Base-by-base conservation (phyloP, 2,329 filamentous ascomycete genomes). In the Hymenoscyphus fraxineus region DNA sequence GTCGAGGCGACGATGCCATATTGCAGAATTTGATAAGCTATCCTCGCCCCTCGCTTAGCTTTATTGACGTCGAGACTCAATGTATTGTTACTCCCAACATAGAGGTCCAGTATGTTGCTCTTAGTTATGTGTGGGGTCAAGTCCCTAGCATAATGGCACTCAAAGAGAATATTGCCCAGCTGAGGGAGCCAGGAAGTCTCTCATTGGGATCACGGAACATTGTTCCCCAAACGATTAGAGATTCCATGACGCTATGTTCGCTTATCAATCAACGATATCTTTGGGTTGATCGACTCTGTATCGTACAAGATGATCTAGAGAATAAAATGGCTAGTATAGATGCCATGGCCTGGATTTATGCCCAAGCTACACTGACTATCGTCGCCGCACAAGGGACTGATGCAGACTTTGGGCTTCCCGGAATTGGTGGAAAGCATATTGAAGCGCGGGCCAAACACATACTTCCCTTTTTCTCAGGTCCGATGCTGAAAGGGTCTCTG, bases 271-370 rank as follows among this genome's bases (percentile, higher is more conserved):
- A 57, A 57, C 27, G 55, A 32, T 57, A 57, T 27, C 55, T 57
- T 15, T 57, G 55, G 55, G 55, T 57, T 57, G 55, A 57, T 27
- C 55, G 32, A 35, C 55, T 57, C 31, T 57, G 55, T 22, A 57
- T 57, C 27, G 27, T 32, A 5, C 55, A 57, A 38, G 55, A 57
- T 27, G 32, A 38, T 27, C 16, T 57, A 2, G 27, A 32, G 55
- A 16, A 57, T 38, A 57, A 38, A 19, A 57, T 35, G 55, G 15
- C 16, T 4, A 57, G 32, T 7, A 57, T 57, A 32, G 32, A 38
- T n/a, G 27, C 27, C 15, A 57, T 57, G 55, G 27, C 27, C 19
- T 38, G 27, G 55, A 27, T 57, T 32, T 57, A 57, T 27, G 32
- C 27, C 13, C 55, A 57, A 35, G 55, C 55, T 3, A 38, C 55